Percentiles rank a stretch among this genome's conserved stretches.
phyloP scores from a whole-genome alignment of 2,329 filamentous ascomycete genomes.

The Trichoderma lentiforme region DNA sequence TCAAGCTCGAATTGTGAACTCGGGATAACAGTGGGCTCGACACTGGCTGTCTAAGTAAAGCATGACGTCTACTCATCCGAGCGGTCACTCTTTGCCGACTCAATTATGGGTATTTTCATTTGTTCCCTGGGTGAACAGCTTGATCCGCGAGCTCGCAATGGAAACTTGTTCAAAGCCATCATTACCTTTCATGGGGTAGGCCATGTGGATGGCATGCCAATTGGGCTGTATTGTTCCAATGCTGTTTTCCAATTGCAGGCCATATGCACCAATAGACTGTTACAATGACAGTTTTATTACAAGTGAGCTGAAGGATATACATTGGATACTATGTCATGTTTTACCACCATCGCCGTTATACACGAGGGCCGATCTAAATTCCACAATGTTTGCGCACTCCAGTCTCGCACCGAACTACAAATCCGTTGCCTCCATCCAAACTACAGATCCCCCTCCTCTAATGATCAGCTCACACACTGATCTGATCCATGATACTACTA shows the following conservation, averaged over 20 bases:
- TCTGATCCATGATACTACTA: not conserved
- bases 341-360: not conserved
- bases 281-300: not conserved
- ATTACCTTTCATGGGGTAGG: not conserved
- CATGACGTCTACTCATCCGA: not conserved
- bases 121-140: not conserved
- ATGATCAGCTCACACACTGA: not conserved
- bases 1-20: not conserved
- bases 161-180: not conserved
- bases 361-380: not conserved
- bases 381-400: not conserved
- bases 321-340: too few relatives aligned
- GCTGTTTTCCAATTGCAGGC: too few relatives aligned
- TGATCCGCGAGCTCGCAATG: not conserved
- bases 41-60: not conserved
- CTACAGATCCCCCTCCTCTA: not conserved
- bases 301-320: not conserved
- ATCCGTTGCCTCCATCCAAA: not conserved
- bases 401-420: not conserved
- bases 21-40: not conserved
- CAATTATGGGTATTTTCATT: not conserved
- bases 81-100: not conserved
- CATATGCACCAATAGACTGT: not conserved
- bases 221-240: not conserved
- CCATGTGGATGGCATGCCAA: not conserved